Conservation (phyloP, 164 flowering plant species). For the grape (Vitis vinifera) region ASM3070453v1 NC_081806.1:2878001-2878500, state of each 20-base stretch:
- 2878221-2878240: neutral
- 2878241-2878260: neutral
- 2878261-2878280: neutral
- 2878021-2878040: slow-evolving; percentile 89
- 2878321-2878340: too few species aligned
- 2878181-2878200: too few species aligned
- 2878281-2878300: neutral
- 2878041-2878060: too few species aligned
- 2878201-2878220: neutral
- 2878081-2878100: too few species aligned
- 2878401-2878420: neutral
- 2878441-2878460: neutral
- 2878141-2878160: too few species aligned
- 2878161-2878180: too few species aligned
- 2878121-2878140: too few species aligned
- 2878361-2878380: neutral
- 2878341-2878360: neutral
- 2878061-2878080: too few species aligned
- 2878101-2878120: too few species aligned
- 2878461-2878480: neutral
- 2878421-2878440: neutral
- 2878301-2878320: too few species aligned
- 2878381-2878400: too few species aligned
- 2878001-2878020: slow-evolving; percentile 83
- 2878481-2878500: neutral